A percentile compares a stretch with the other conserved stretches of the same genome.
Conservation (phyloP, 108 stramenopile genomes). For the Schizochytrium sp. region DNA sequence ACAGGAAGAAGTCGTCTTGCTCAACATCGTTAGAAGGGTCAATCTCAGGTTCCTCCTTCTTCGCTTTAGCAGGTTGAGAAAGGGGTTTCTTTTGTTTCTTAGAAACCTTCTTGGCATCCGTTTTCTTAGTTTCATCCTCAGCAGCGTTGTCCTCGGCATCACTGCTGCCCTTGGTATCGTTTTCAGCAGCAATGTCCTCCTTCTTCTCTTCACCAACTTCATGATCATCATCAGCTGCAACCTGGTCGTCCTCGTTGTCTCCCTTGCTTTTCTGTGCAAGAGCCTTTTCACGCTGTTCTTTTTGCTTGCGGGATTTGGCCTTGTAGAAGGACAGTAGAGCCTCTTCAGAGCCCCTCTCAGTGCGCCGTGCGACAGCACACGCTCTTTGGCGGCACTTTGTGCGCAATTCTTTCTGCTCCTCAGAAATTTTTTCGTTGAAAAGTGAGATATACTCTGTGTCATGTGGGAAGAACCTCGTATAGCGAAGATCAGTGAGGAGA, state of each 20-base stretch:
- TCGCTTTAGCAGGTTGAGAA: neutral
- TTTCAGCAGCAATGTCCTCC: neutral
- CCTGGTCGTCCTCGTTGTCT: neutral
- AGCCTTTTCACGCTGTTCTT: neutral
- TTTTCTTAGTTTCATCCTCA: neutral
- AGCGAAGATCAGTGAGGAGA: constrained; percentile 36
- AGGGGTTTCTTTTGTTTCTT: neutral
- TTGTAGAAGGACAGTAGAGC: constrained; percentile 22
- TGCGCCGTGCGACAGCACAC: neutral
- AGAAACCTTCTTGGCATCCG: neutral
- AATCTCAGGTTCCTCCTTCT: neutral
- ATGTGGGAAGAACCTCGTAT: constrained; percentile 45
- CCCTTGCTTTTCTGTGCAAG: neutral
- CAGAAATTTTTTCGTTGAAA: neutral
- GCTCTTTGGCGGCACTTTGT: constrained; percentile 4
- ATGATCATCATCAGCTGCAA: neutral
- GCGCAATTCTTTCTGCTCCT: constrained; percentile 31
- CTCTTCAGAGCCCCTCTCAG: neutral
- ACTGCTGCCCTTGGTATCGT: neutral
- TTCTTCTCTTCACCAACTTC: neutral
- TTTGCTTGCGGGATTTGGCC: neutral
- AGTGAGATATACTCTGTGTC: constrained; percentile 39
- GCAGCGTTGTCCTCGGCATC: neutral
- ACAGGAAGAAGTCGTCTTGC: constrained; percentile 60
- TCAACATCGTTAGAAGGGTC: constrained; percentile 16